These are phyloP conservation scores for Nigrograna mackinnonii DNA, from an alignment of 2,329 filamentous ascomycete genomes.

Conservation along the genomic window DNA sequence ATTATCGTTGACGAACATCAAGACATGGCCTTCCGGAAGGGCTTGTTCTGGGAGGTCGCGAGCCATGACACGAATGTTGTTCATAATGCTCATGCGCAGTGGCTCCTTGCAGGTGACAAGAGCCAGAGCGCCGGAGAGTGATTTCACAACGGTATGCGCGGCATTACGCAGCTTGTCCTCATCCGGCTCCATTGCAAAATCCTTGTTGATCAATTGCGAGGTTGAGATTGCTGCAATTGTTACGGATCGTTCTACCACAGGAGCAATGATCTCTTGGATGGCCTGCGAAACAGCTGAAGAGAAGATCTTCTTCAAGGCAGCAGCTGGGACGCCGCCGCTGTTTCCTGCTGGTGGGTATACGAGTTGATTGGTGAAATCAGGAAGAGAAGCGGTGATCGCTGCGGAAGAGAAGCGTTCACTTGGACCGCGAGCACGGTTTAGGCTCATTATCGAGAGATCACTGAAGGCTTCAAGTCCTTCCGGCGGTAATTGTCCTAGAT, in stretches of 20 bases:
- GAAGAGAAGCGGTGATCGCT: slow-evolving; percentile 77
- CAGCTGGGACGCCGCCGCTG: slow-evolving; percentile 71
- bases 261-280: slow-evolving; percentile 94
- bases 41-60: slow-evolving; percentile 67
- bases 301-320: slow-evolving; percentile 73
- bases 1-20: slow-evolving; percentile 99
- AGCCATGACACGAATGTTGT: slow-evolving; percentile 90
- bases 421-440: slow-evolving; percentile 70
- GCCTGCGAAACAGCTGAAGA: slow-evolving; percentile 84
- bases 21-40: slow-evolving; percentile 89
- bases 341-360: slow-evolving; percentile 71
- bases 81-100: slow-evolving; percentile 92
- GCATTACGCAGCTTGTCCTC: slow-evolving; percentile 84
- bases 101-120: slow-evolving; percentile 99
- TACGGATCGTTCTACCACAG: slow-evolving; percentile 94
- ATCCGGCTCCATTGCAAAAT: slow-evolving; percentile 91
- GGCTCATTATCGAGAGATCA: slow-evolving; percentile 63
- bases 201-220: slow-evolving; percentile 91
- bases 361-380: slow-evolving; percentile 79
- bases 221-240: slow-evolving; percentile 98
- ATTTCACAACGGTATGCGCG: slow-evolving; percentile 92
- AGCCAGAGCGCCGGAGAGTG: slow-evolving; percentile 89
- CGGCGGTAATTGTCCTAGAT: slow-evolving; percentile 55
- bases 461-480: slow-evolving; percentile 82
- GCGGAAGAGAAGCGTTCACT: slow-evolving; percentile 76